These are phyloP conservation scores for Phytophthora melonis DNA, from an alignment of 352 stramenopile species.

Conservation along the genomic window DNA sequence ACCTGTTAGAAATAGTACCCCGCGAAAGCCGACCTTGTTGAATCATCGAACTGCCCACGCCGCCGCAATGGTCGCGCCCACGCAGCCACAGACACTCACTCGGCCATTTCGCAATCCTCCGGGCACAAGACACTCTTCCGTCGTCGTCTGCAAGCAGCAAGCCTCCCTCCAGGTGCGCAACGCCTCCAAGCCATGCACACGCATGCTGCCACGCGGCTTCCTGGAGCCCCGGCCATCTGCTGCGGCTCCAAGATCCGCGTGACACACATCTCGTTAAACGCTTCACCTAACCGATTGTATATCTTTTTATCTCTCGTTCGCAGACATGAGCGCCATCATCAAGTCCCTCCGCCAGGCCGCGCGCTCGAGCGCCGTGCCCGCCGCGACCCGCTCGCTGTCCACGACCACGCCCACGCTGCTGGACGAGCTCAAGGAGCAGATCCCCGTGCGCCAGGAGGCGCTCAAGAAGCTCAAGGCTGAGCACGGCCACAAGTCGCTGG, in stretches of 20 bases:
- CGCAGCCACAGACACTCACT: constrained; percentile 23
- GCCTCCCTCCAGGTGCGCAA: constrained; percentile 27
- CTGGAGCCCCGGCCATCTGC: constrained; percentile 7
- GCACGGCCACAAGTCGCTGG: constrained; percentile 93
- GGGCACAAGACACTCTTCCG: constrained; percentile 30
- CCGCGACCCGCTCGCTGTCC: constrained; percentile 67
- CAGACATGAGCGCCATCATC: constrained; percentile 74
- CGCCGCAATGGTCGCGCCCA: constrained; percentile 20
- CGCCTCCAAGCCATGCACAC: not conserved
- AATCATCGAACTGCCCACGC: constrained; percentile 19
- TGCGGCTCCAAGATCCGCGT: constrained; percentile 11
- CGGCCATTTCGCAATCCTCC: constrained; percentile 48
- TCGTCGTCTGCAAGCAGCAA: constrained; percentile 7
- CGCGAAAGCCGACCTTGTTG: constrained; percentile 16
- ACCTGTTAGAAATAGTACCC: constrained; percentile 17
- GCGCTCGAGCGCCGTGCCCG: constrained; percentile 39
- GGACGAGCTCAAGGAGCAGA: constrained; percentile 89
- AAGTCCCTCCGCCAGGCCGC: constrained; percentile 62
- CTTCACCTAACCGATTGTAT: not conserved
- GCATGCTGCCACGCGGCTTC: not conserved
- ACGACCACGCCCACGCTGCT: constrained; percentile 77
- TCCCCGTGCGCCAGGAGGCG: constrained; percentile 93
- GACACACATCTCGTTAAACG: not conserved
- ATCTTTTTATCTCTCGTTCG: constrained; percentile 11
- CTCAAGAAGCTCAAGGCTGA: constrained; percentile 95